Base-by-base conservation (phyloP, 257 asterid genomes). In the Scutellaria galericulata region DNA sequence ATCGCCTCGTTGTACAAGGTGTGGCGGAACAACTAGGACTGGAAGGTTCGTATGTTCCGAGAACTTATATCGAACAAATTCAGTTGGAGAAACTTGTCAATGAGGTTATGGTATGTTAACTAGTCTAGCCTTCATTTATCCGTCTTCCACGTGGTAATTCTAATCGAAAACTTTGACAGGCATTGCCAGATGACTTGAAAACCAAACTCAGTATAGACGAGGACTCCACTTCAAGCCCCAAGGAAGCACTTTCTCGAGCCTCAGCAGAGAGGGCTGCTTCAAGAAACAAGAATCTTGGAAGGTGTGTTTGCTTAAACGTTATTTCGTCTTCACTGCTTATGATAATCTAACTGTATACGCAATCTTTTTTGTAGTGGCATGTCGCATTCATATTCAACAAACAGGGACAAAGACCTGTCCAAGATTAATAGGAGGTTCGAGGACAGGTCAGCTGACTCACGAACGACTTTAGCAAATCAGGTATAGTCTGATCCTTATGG, bases 51-150 rank as follows among this genome's bases (percentile, higher is more conserved):
- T 95, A 87, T 65, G 80, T 86, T 71, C 95, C 99, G 0, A 90
- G 92, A 41, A 95, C 99, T 68, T 92, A 95, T 66, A 95, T 95
- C 48, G 97, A 95, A 84, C 98, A 95, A 82, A 95, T 95, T 70
- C 99, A 95, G 80, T 77, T 95, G 79, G 99, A 95, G 85, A 92
- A 95, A 80, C 96, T 95, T 72, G 94, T 95, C 44, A 82, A 87
- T 57, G 99, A 95, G 56, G 90, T 95, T 76, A 92, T 90, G 99
- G 99, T 95, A 89, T 73, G 91, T 76, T 41, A 44, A 8, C 64
- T 74, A 60, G n/a, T 68, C 8, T 5, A 64, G 22, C 72, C 54
- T 72, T 47, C 55, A 13, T 44, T 77, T 4, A 59, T 62, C 45
- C 6, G 15, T 59, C 31, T 70, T 57, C 40, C 58, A 68, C 42